Base-by-base conservation (phyloP, 2,329 filamentous ascomycete species). In the Aspergillus awamori region DNA sequence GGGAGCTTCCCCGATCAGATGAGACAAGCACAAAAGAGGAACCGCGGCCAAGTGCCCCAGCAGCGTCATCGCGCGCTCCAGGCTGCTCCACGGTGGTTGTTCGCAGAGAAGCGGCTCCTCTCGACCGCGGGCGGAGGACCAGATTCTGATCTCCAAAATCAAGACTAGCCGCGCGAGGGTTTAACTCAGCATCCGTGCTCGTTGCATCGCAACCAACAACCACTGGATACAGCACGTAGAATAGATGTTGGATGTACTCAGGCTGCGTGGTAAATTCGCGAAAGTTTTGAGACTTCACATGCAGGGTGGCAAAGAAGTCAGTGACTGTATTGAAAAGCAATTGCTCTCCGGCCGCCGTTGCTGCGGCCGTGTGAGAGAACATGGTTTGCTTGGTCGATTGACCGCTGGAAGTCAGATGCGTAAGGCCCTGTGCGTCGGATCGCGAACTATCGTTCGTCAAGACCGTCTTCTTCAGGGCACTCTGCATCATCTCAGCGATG, bases 1-100 rank as follows among this genome's bases (percentile, higher is more conserved):
- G 78, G 54, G 85, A 78, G 8, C 84, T 83, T 0, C 84, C 81
- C 59, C 86, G 86, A 59, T 91, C 87, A 2, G 91, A 85, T 5
- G 91, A 93, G 22, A 99, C 83, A 1, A 99, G 84, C 30, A 98
- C 88, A 73, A 98, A 99, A 0, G 94, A 97, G 0, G 94, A 97
- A 1, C 91, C 89, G 68, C 93, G 87, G 36, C 89, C 87, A 26
- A 96, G 81, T 20, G 88, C 86, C 6, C 87, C 86, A 0, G 89
- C 87, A 62, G 83, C 75, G 41, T 77, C 71, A 26, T 74, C 70
- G 10, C 68, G 77, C 17, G 79, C 82, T 13, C 81, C 80, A 38
- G 83, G 58, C 76, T 78, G 57, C 76, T 84, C 52, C 76, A 86
- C 83, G 5, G 86, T 89, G 17, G 87, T 86, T 3, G 91, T 93